Conservation (phyloP, 768 basidiomycete species). For the Gloeophyllum trabeum region DNA sequence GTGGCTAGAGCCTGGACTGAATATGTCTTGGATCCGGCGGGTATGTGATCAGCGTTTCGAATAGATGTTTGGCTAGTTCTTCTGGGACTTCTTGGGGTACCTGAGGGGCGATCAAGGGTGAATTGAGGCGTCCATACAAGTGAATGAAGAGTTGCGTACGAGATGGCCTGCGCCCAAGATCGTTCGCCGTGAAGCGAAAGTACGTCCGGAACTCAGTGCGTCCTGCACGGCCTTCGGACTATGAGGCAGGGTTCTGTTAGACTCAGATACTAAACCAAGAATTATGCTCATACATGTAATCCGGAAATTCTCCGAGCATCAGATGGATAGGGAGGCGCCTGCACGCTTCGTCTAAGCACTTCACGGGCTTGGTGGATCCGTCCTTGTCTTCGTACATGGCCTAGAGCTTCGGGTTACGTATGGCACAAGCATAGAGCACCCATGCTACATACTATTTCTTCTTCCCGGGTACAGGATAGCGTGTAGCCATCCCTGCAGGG, state of each 20-base stretch:
- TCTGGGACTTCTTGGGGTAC: not conserved
- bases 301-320: slow-evolving; percentile 36
- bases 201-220: slow-evolving; percentile 14
- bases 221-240: slow-evolving; percentile 22
- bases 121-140: slow-evolving; percentile 18
- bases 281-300: slow-evolving; percentile 36
- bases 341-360: slow-evolving; percentile 30
- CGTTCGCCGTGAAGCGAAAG: slow-evolving; percentile 13
- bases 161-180: slow-evolving; percentile 20
- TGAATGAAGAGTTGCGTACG: slow-evolving; percentile 11
- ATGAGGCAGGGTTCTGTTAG: not conserved
- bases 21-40: no score
- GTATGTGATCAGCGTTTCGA: no score
- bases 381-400: slow-evolving; percentile 53
- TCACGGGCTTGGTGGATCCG: slow-evolving; percentile 41
- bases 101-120: not conserved
- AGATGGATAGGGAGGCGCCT: slow-evolving; percentile 36
- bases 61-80: no score
- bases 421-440: not conserved
- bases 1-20: no score
- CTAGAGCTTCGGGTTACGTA: slow-evolving; percentile 18
- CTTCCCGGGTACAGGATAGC: slow-evolving; percentile 47
- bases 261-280: not conserved
- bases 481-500: slow-evolving; percentile 29
- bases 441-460: slow-evolving; percentile 40